phyloP scores from a whole-genome alignment of 352 stramenopile genomes.

The Phytophthora megakarya region DNA sequence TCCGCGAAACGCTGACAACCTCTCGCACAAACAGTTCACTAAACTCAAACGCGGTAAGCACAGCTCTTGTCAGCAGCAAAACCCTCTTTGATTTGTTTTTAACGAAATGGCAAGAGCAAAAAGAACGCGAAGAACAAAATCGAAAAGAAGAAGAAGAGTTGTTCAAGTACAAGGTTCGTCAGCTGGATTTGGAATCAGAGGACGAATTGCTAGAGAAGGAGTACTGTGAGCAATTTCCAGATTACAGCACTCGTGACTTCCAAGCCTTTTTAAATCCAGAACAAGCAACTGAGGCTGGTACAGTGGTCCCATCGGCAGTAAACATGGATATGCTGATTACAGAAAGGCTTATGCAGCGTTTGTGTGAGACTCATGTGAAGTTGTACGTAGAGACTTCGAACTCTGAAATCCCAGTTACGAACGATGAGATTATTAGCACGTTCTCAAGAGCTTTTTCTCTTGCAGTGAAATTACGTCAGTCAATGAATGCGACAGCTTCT shows the following conservation, averaged over 20 bases:
- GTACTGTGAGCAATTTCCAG: slow-evolving; percentile 93
- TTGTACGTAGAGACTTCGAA: slow-evolving; percentile 66
- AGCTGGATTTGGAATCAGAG: slow-evolving; percentile 81
- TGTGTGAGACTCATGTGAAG: slow-evolving; percentile 73
- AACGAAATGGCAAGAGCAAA: slow-evolving; percentile 84
- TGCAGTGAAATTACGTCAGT: slow-evolving; percentile 67
- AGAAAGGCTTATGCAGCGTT: slow-evolving; percentile 70
- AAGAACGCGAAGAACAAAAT: slow-evolving; percentile 77
- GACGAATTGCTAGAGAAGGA: slow-evolving; percentile 87
- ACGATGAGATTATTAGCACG: slow-evolving; percentile 55
- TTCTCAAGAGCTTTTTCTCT: slow-evolving; percentile 78
- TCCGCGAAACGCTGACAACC: slow-evolving; percentile 48
- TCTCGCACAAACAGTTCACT: slow-evolving; percentile 29
- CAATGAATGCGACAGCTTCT: slow-evolving; percentile 62
- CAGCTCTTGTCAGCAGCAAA: slow-evolving; percentile 63
- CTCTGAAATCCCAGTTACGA: slow-evolving; percentile 46
- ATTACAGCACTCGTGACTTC: slow-evolving; percentile 85
- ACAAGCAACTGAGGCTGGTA: slow-evolving; percentile 29
- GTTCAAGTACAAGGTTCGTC: slow-evolving; percentile 88
- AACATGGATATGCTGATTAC: slow-evolving; percentile 68
- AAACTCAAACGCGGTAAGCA: slow-evolving; percentile 33
- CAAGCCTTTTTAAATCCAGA: slow-evolving; percentile 62
- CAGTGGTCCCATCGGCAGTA: slow-evolving; percentile 15
- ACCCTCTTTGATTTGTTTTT: slow-evolving; percentile 86
- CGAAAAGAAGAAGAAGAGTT: slow-evolving; percentile 71